These are phyloP conservation scores for Tetracladium marchalianum DNA, from an alignment of 495 filamentous ascomycete species.

Conservation along the genomic window DNA sequence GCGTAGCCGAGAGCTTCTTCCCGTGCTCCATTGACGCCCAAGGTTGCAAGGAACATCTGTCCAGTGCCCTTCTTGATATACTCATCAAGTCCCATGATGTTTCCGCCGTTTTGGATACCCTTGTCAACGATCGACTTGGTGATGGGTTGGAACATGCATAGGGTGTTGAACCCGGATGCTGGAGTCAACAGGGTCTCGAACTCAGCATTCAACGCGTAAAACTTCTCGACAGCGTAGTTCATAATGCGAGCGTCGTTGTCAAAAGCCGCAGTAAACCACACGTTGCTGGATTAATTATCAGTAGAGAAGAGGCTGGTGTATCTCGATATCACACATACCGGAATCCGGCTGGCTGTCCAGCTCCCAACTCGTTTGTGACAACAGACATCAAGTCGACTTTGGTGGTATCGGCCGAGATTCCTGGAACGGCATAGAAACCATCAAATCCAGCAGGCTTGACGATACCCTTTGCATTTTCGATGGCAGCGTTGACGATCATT, in stretches of 20 bases:
- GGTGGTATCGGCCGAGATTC: constrained; percentile 23
- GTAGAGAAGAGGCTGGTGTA: constrained; percentile 21
- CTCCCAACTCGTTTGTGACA: constrained; percentile 30
- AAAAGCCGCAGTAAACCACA: constrained; percentile 22
- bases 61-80: constrained; percentile 20
- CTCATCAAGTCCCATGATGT: constrained; percentile 8
- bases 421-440: constrained; percentile 20
- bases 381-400: constrained; percentile 30
- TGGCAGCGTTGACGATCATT: no score
- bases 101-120: constrained; percentile 1
- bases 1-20: constrained; percentile 25
- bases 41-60: constrained; percentile 34
- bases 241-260: constrained; percentile 27
- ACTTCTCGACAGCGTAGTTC: constrained; percentile 35
- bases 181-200: neutral
- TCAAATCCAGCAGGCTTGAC: constrained; percentile 23
- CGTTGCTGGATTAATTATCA: constrained; percentile 23
- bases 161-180: constrained; percentile 2
- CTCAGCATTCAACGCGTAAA: constrained; percentile 27
- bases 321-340: constrained; percentile 26
- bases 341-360: constrained; percentile 26
- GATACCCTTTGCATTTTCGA: constrained; percentile 1
- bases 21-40: constrained; percentile 15
- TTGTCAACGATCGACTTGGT: constrained; percentile 2
- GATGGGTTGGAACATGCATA: constrained; percentile 5